These are phyloP conservation scores for Colletotrichum spinosum DNA, from an alignment of 2,329 filamentous ascomycete genomes.

Conservation along the genomic window DNA sequence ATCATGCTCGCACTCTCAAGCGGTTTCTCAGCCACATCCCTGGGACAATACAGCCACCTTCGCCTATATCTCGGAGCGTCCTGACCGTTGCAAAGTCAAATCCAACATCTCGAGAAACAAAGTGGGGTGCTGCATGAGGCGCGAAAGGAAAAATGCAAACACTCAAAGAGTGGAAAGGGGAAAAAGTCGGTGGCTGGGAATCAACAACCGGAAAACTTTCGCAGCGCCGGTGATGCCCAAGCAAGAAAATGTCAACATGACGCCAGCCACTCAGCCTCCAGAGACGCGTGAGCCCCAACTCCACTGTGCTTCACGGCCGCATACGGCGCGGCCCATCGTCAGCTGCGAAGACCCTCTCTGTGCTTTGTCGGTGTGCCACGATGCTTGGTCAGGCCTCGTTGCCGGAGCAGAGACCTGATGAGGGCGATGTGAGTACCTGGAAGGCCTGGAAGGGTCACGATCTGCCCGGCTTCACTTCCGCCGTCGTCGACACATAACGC, in stretches of 20 bases:
- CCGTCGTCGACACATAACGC: slow-evolving; percentile 17
- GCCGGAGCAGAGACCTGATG: not conserved
- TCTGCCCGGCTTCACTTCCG: slow-evolving; percentile 8
- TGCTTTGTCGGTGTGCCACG: slow-evolving; percentile 31
- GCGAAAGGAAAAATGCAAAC: not conserved
- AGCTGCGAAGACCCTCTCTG: slow-evolving; percentile 28
- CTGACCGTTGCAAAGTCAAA: slow-evolving; percentile 30
- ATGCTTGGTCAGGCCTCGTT: slow-evolving; percentile 29
- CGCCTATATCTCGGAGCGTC: slow-evolving; percentile 18
- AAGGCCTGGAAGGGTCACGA: not conserved
- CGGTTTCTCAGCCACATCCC: slow-evolving; percentile 35
- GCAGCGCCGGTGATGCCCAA: slow-evolving; percentile 37
- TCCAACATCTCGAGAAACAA: slow-evolving; percentile 26
- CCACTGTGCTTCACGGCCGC: slow-evolving; percentile 44
- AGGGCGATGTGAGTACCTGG: no score
- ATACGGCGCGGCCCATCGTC: slow-evolving; percentile 40
- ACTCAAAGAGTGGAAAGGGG: not conserved
- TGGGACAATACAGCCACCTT: slow-evolving; percentile 33
- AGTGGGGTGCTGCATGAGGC: not conserved
- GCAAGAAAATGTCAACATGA: slow-evolving; percentile 28
- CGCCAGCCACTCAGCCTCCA: slow-evolving; percentile 35
- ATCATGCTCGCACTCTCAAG: slow-evolving; percentile 33
- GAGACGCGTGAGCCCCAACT: slow-evolving; percentile 37
- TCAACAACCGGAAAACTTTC: slow-evolving; percentile 25
- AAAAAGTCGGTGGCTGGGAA: slow-evolving; percentile 37